Base-by-base conservation (phyloP, 2,329 filamentous ascomycete genomes). In the Arthroderma sp. region DNA sequence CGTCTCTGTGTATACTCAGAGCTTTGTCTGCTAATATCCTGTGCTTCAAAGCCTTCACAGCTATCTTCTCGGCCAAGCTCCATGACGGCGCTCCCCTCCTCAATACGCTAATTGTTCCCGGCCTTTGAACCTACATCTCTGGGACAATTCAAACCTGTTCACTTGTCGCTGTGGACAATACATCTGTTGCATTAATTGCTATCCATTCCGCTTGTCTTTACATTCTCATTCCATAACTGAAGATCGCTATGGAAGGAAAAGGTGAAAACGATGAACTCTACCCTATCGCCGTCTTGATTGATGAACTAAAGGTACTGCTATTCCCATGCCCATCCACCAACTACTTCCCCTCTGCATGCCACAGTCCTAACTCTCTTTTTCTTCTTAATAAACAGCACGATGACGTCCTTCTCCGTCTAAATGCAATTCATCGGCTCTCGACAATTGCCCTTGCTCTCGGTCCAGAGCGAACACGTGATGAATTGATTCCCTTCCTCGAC, bases 201-300 rank as follows among this genome's bases (percentile, higher is more conserved):
- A 22, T 22, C 15, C 15, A 22, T 22, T 22, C 15, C 15, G 15
- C 15, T 22, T 22, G 15, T 22, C 15, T 22, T 22, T 22, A 22
- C 15, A 22, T 22, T 22, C 15, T 22, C 15, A 22, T 22, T 22
- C 15, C 15, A 3, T 22, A 22, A 22, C 15, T 10, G 37, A 39
- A 39, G 10, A 27, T 9, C 37, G 75, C 67, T 67, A 96, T 96
- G 89, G 86, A 95, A 72, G 83, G 82, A 70, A 77, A 81, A 67
- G 85, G 82, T 70, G 80, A 89, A 73, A 93, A 83, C 68, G 91
- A 98, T 72, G 93, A 96, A 81, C 87, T 98, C 61, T 98, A 96
- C 70, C 91, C 91, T 66, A 98, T 98, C 74, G 91, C 93, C 63
- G 91, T 98, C 57, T 81, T 98, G 69, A 98, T 98, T 70, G 91